Evolutionary conservation across 108 stramenopile species (phyloP).

Genomic region (Cyclotella cryptica): DNA sequence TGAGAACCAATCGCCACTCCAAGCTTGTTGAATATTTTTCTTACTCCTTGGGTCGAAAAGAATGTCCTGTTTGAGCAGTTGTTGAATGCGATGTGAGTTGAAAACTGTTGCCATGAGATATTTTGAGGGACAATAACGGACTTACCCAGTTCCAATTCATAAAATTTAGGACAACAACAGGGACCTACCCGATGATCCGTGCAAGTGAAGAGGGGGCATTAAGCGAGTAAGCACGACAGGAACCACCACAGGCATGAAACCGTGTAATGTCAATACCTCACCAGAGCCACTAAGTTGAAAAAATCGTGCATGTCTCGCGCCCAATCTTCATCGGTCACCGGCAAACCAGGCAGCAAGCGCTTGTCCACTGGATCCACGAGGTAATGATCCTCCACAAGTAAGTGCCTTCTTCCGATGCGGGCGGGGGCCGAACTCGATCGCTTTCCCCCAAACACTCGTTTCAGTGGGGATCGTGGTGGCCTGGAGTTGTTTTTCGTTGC

Average conservation of each 20-base stretch:
- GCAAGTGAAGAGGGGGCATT: too few species aligned
- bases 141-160: slow-evolving; percentile 85
- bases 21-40: slow-evolving; percentile 63
- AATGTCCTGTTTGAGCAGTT: slow-evolving; percentile 47
- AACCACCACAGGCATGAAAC: not conserved
- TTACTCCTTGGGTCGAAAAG: slow-evolving; percentile 46
- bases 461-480: slow-evolving; percentile 13
- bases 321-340: slow-evolving; percentile 74
- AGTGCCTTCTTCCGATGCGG: slow-evolving; percentile 23
- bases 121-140: not conserved
- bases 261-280: slow-evolving; percentile 29
- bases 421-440: slow-evolving; percentile 47
- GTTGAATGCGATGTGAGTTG: not conserved
- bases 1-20: slow-evolving; percentile 87
- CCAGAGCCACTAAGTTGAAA: slow-evolving; percentile 84
- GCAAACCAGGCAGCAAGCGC: slow-evolving; percentile 76
- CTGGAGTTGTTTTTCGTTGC: not conserved
- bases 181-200: slow-evolving; percentile 38
- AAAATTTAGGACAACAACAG: slow-evolving; percentile 78
- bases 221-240: too few species aligned
- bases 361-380: slow-evolving; percentile 61
- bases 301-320: slow-evolving; percentile 84
- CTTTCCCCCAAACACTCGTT: slow-evolving; percentile 15
- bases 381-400: slow-evolving; percentile 75
- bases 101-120: not conserved